Percentiles rank a stretch among this genome's conserved stretches.
Conservation (phyloP, 768 basidiomycete genomes). For the Fibroporia radiculosa region DNA sequence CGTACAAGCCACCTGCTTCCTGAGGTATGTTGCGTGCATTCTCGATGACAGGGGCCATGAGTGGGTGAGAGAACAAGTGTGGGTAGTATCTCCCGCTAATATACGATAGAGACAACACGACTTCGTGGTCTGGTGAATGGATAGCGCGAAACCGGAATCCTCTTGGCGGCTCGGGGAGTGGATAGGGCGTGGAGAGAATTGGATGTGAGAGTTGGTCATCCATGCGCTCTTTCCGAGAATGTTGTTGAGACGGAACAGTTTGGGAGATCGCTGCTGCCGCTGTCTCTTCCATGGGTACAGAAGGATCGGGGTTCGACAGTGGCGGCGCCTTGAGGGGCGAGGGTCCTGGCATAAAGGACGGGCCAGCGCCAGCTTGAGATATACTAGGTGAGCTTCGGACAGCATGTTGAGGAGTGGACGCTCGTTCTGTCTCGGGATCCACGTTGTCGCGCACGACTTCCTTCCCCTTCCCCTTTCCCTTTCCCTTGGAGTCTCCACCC, state of each 20-base stretch:
- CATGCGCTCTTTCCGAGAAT: slow-evolving; percentile 15
- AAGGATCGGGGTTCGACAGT: slow-evolving; percentile 24
- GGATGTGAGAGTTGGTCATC: slow-evolving; percentile 32
- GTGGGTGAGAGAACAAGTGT: slow-evolving; percentile 55
- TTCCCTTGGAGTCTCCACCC: slow-evolving; percentile 1
- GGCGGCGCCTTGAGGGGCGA: slow-evolving; percentile 26
- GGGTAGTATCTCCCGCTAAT: slow-evolving; percentile 82
- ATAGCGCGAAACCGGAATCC: slow-evolving; percentile 69
- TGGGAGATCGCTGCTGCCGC: slow-evolving; percentile 10
- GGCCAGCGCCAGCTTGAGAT: slow-evolving; percentile 7
- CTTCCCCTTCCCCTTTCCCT: slow-evolving; percentile 25
- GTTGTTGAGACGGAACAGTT: neutral
- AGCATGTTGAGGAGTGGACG: no score
- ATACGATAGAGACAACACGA: slow-evolving; percentile 58
- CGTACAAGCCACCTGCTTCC: slow-evolving; percentile 26
- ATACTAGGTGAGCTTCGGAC: neutral
- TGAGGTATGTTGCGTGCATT: slow-evolving; percentile 28
- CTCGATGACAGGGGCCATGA: slow-evolving; percentile 36
- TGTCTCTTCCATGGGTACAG: slow-evolving; percentile 15
- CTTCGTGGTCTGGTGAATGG: slow-evolving; percentile 51
- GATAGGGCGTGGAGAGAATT: slow-evolving; percentile 24
- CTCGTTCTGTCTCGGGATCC: no score
- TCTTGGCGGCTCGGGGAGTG: slow-evolving; percentile 55
- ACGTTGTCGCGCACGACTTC: slow-evolving; percentile 16
- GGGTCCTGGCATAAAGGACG: slow-evolving; percentile 22